Evolutionary conservation across 2,329 filamentous ascomycete species (phyloP), one percentile per base, ranked within the genome.

Genomic region (Neonectria hederae): DNA sequence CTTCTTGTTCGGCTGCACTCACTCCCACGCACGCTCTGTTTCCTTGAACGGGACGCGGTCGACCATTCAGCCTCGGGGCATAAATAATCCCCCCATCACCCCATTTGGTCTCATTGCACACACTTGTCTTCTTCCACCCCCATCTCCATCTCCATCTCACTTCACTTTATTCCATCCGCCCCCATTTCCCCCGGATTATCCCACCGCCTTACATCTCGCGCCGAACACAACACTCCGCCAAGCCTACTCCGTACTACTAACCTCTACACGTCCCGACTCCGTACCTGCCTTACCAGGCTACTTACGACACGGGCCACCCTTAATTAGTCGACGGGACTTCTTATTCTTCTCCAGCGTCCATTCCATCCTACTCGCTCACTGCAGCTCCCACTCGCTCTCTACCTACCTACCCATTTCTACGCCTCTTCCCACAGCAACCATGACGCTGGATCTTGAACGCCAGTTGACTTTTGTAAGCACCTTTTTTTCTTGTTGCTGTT

Each of bases 401-500:
- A 21, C 17, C n/a, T 30, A 55, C 38, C 35, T 57, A 35, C 40
- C 28, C 26, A 60, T 62, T 52, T 24, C 45, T 38, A 17, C 35
- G 35, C 35, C 61, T 53, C 67, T 65, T 64, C 63, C 57, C 30
- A 42, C 35, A 43, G 28, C 58, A 72, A 75, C 65, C 67, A 90
- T 90, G 87, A 87, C 88, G 72, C 86, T 96, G 75, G 90, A 94
- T 75, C 86, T 96, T 56, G 92, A 96, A 82, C 91, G 89, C 77
- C 92, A 95, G 76, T 84, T 96, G 74, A 88, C 88, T 79, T 94
- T 94, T 81, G 92, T 96, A 87, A 79, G 90, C 72, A 62, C 58
- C 63, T 49, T 28, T 14, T 54, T 32, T 21, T 43, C 40, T 45
- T 28, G 32, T 28, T 11, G 4, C n/a, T 3, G n/a, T 42, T 42